Percentiles rank a stretch among this genome's conserved stretches.
Evolutionary conservation across 2,329 filamentous ascomycete species (phyloP).

Genomic region (Penicillium sp.): DNA sequence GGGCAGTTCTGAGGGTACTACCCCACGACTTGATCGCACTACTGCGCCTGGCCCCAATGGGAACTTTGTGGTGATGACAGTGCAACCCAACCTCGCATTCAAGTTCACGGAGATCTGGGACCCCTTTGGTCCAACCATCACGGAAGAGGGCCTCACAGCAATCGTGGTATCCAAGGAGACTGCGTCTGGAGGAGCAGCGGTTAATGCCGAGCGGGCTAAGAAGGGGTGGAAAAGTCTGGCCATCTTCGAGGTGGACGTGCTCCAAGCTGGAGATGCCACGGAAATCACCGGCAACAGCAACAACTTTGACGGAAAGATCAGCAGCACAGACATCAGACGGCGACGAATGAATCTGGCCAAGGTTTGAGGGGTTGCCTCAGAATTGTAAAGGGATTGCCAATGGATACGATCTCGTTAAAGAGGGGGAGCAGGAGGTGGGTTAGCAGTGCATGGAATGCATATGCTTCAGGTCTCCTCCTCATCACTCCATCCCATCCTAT

Average conservation of each 20-base stretch:
- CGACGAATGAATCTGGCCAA: constrained; percentile 48
- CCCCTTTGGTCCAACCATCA: constrained; percentile 87
- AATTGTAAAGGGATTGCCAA: background rate
- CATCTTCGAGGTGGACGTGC: constrained; percentile 86
- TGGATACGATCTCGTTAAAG: background rate
- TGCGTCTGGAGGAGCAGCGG: constrained; percentile 76
- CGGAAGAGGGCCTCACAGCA: constrained; percentile 75
- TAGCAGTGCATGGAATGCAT: background rate
- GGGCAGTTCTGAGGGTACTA: constrained; percentile 56
- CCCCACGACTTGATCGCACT: constrained; percentile 36
- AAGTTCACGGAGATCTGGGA: constrained; percentile 86
- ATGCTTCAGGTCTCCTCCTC: background rate
- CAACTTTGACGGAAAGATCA: constrained; percentile 81
- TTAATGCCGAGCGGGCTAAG: constrained; percentile 80
- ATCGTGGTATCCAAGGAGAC: constrained; percentile 91
- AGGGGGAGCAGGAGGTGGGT: background rate
- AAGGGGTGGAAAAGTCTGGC: constrained; percentile 77
- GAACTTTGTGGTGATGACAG: constrained; percentile 46
- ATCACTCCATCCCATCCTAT: constrained; percentile 1
- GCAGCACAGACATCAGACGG: constrained; percentile 81
- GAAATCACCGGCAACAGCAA: constrained; percentile 55
- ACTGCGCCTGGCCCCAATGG: constrained; percentile 44
- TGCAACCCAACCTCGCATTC: constrained; percentile 68
- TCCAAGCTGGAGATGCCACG: constrained; percentile 69
- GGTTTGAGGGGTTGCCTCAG: constrained; percentile 18